phyloP scores from a whole-genome alignment of 805 yeast species.

The Limtongia smithiae region DNA sequence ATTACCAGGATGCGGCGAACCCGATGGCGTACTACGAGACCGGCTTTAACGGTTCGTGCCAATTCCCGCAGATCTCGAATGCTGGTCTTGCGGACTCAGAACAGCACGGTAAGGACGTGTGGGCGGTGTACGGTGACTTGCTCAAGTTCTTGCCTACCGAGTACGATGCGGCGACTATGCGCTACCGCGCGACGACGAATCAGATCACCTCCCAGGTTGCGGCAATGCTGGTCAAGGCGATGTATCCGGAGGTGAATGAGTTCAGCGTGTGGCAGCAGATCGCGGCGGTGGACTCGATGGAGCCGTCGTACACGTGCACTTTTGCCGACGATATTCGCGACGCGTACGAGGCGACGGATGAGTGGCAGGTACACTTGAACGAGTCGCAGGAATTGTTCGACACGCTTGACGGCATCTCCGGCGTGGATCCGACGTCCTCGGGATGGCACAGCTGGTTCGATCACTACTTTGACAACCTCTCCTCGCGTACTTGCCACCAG shows the following conservation, averaged over 20 bases:
- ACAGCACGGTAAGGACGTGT: constrained; percentile 42
- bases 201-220: constrained; percentile 44
- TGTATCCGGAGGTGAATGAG: constrained; percentile 38
- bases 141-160: constrained; percentile 39
- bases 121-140: constrained; percentile 39
- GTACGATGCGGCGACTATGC: constrained; percentile 36
- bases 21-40: constrained; percentile 32
- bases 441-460: constrained; percentile 34
- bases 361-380: constrained; percentile 41
- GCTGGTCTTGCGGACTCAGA: constrained; percentile 43
- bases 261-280: constrained; percentile 38
- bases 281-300: constrained; percentile 39
- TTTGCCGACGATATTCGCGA: constrained; percentile 36
- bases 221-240: constrained; percentile 39
- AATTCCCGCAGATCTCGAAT: constrained; percentile 42
- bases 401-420: constrained; percentile 39
- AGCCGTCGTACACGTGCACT: constrained; percentile 39
- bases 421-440: constrained; percentile 28
- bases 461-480: constrained; percentile 45
- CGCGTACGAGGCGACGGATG: constrained; percentile 34
- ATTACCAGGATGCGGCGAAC: constrained; percentile 34
- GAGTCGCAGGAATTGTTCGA: constrained; percentile 42
- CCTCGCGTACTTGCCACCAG: constrained; percentile 42
- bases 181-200: constrained; percentile 42
- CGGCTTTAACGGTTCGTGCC: constrained; percentile 39